These are phyloP conservation scores for Aspergillus luchuensis DNA, from an alignment of 2,329 filamentous ascomycete species.

Conservation along the genomic window DNA sequence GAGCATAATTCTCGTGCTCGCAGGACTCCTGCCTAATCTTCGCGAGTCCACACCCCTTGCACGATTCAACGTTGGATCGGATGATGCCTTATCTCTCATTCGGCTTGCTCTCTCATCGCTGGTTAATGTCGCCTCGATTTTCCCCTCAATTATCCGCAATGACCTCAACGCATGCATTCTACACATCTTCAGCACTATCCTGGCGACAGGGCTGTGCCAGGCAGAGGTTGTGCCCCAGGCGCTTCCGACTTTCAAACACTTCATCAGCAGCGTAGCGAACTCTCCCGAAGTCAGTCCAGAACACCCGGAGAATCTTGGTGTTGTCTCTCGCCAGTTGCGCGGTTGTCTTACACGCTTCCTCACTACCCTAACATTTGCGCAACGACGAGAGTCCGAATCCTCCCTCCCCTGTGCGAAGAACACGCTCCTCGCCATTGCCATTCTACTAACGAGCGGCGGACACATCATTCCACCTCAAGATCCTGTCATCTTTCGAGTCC, in stretches of 20 bases:
- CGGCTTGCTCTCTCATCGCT: constrained; percentile 80
- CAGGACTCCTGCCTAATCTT: constrained; percentile 78
- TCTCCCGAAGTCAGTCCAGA: constrained; percentile 21
- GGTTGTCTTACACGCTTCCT: constrained; percentile 82
- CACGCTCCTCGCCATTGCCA: constrained; percentile 80
- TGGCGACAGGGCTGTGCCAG: constrained; percentile 85
- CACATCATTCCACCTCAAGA: constrained; percentile 75
- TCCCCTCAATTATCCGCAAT: constrained; percentile 93
- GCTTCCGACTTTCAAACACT: constrained; percentile 87
- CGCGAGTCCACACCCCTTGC: constrained; percentile 58
- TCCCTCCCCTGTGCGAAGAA: constrained; percentile 92
- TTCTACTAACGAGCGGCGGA: constrained; percentile 80
- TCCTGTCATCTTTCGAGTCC: constrained; percentile 70
- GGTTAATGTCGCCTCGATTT: constrained; percentile 92
- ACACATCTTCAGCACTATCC: constrained; percentile 91
- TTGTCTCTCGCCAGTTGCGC: constrained; percentile 71
- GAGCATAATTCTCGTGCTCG: constrained; percentile 91
- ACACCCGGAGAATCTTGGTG: constrained; percentile 39
- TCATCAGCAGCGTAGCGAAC: constrained; percentile 72
- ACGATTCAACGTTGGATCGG: constrained; percentile 73
- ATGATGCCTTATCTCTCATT: constrained; percentile 81
- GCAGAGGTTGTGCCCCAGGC: constrained; percentile 85
- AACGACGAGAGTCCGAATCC: constrained; percentile 62
- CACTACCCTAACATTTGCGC: constrained; percentile 61
- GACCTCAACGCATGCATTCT: constrained; percentile 95